Conservation (phyloP, 192 early-diverging fungal species). For the Dimargaris cristalligena region DNA sequence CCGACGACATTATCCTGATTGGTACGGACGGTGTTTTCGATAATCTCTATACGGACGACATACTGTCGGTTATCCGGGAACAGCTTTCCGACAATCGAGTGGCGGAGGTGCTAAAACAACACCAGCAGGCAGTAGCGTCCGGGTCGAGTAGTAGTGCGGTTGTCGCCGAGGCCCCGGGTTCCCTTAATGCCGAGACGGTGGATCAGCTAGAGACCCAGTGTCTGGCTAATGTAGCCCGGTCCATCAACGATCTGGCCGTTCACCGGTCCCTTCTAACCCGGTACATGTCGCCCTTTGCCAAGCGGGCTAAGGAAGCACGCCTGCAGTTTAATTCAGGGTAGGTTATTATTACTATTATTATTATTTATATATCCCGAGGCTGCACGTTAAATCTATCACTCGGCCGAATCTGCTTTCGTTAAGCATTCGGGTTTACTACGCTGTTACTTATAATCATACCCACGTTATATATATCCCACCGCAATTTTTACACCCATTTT, state of each 20-base stretch:
- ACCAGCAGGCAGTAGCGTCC: not conserved
- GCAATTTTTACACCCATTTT: not conserved
- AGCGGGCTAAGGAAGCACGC: not conserved
- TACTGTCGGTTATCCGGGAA: not conserved
- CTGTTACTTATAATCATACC: not conserved
- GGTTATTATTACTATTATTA: not conserved
- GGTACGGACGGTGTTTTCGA: constrained; percentile 9
- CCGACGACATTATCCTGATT: not conserved
- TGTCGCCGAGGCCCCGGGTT: no score
- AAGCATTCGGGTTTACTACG: not conserved
- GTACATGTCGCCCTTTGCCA: not conserved
- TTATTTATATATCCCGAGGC: not conserved
- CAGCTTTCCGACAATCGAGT: not conserved
- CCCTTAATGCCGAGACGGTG: not conserved
- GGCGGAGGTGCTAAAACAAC: not conserved
- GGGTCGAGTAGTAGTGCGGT: not conserved
- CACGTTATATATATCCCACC: not conserved
- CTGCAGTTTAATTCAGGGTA: not conserved
- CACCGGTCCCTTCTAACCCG: not conserved
- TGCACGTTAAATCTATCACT: not conserved
- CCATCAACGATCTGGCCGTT: not conserved
- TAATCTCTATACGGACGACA: not conserved
- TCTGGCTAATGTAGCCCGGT: not conserved
- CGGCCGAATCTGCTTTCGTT: not conserved
- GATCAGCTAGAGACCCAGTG: not conserved